Percentiles rank a stretch among this genome's conserved stretches.
These are phyloP conservation scores for Globisporangium orthogonon DNA, from an alignment of 352 stramenopile genomes.

Conservation along the genomic window DNA sequence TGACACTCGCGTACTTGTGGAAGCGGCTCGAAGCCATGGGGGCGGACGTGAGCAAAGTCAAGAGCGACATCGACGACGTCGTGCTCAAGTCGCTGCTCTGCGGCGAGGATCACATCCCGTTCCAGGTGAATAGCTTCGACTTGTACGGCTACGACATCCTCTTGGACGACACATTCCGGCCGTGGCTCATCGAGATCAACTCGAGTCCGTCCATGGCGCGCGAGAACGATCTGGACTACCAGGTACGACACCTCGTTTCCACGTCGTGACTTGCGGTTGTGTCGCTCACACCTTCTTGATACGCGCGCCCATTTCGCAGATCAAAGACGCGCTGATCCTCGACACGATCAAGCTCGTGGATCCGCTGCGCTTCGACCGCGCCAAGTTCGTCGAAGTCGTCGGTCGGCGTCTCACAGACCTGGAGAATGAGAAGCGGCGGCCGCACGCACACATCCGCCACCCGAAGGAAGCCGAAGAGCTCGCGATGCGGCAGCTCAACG, in stretches of 20 bases:
- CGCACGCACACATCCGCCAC: slow-evolving; percentile 46
- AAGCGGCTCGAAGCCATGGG: slow-evolving; percentile 55
- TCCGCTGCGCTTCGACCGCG: slow-evolving; percentile 75
- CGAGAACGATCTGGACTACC: slow-evolving; percentile 81
- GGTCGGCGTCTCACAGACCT: slow-evolving; percentile 48
- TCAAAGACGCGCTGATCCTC: slow-evolving; percentile 88
- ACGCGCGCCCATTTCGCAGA: slow-evolving; percentile 3
- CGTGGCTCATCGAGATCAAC: slow-evolving; percentile 96
- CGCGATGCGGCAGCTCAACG: slow-evolving; percentile 42
- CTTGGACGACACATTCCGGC: slow-evolving; percentile 83
- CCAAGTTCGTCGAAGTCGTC: slow-evolving; percentile 59
- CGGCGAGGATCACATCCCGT: slow-evolving; percentile 85
- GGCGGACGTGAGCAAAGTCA: slow-evolving; percentile 61
- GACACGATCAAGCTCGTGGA: slow-evolving; percentile 87
- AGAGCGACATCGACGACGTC: slow-evolving; percentile 62
- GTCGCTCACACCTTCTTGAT: not conserved
- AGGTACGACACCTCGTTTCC: slow-evolving; percentile 11
- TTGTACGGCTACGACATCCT: slow-evolving; percentile 95
- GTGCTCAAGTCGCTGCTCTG: slow-evolving; percentile 87
- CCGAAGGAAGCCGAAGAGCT: slow-evolving; percentile 48
- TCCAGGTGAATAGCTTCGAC: slow-evolving; percentile 92
- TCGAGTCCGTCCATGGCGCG: slow-evolving; percentile 89
- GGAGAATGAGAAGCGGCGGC: slow-evolving; percentile 48
- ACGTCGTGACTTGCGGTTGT: not conserved
- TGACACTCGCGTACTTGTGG: slow-evolving; percentile 73